A percentile compares a stretch with the other conserved stretches of the same genome.
phyloP scores from a whole-genome alignment of 805 yeast genomes.

The Starmerella davenportii region DNA sequence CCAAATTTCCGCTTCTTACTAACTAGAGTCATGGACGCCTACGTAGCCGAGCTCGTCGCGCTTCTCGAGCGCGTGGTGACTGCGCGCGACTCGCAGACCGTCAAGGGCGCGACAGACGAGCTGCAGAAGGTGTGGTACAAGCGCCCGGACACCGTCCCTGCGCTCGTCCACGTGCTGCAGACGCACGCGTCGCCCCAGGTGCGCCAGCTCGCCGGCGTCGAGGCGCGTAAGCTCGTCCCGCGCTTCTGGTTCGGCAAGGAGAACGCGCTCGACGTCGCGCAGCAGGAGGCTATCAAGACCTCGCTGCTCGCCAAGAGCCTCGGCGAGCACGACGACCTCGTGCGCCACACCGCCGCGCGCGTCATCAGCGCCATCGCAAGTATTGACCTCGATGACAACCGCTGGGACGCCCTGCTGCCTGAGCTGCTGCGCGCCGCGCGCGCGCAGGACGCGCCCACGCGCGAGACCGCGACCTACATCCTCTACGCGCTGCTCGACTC shows the following conservation, averaged over 20 bases:
- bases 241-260: slow-evolving; percentile 40
- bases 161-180: slow-evolving; percentile 66
- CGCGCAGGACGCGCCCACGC: slow-evolving; percentile 35
- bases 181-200: slow-evolving; percentile 49
- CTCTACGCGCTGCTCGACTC: slow-evolving; percentile 58
- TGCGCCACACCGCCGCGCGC: slow-evolving; percentile 80
- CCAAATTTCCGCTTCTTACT: neutral
- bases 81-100: slow-evolving; percentile 55
- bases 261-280: slow-evolving; percentile 28
- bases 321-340: slow-evolving; percentile 40
- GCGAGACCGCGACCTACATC: slow-evolving; percentile 72
- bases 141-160: slow-evolving; percentile 55
- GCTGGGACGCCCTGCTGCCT: slow-evolving; percentile 67
- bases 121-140: slow-evolving; percentile 59
- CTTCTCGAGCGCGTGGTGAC: slow-evolving; percentile 61
- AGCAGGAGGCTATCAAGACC: slow-evolving; percentile 44
- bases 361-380: slow-evolving; percentile 75
- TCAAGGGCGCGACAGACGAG: slow-evolving; percentile 64
- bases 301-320: slow-evolving; percentile 55
- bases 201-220: slow-evolving; percentile 90
- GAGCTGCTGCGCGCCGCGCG: slow-evolving; percentile 50
- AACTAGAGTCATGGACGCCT: slow-evolving; percentile 10
- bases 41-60: slow-evolving; percentile 49
- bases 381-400: slow-evolving; percentile 44
- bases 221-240: slow-evolving; percentile 66